phyloP scores from a whole-genome alignment of 2,329 filamentous ascomycete species.

The Lachnellula cervina region DNA sequence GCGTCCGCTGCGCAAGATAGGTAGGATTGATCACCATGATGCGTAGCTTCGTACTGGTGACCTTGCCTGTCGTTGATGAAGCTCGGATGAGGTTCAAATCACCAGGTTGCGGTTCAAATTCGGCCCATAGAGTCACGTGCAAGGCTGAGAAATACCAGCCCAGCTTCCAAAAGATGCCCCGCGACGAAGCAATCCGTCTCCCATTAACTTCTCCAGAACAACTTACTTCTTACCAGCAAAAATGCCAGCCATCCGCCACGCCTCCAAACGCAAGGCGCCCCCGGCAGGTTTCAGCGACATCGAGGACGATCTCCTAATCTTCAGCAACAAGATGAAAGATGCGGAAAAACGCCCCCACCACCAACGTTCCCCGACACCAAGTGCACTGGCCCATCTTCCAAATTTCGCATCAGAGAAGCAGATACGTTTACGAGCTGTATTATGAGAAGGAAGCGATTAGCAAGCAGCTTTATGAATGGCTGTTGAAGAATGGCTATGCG shows the following conservation, averaged over 20 bases:
- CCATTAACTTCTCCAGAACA: not conserved
- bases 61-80: slow-evolving; percentile 3
- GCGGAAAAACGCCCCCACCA: slow-evolving; percentile 83
- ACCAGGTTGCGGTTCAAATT: not conserved
- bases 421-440: slow-evolving; percentile 96
- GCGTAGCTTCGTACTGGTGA: slow-evolving; percentile 19
- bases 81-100: slow-evolving; percentile 17
- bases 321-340: slow-evolving; percentile 89
- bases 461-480: slow-evolving; percentile 88
- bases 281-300: slow-evolving; percentile 85
- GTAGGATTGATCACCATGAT: slow-evolving; percentile 88
- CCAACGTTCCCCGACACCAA: slow-evolving; percentile 77
- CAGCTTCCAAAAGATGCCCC: slow-evolving; percentile 2
- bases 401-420: slow-evolving; percentile 84
- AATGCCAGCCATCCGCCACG: slow-evolving; percentile 75
- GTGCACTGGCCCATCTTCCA: slow-evolving; percentile 97
- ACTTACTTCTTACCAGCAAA: not conserved
- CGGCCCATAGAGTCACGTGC: slow-evolving; percentile 6
- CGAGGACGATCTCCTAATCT: slow-evolving; percentile 79
- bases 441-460: slow-evolving; percentile 96
- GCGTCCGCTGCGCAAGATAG: slow-evolving; percentile 77
- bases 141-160: slow-evolving; percentile 18
- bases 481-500: slow-evolving; percentile 94
- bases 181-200: not conserved
- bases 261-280: slow-evolving; percentile 73